Base-by-base conservation (phyloP, 495 filamentous ascomycete species). In the Talaromyces adpressus region DNA sequence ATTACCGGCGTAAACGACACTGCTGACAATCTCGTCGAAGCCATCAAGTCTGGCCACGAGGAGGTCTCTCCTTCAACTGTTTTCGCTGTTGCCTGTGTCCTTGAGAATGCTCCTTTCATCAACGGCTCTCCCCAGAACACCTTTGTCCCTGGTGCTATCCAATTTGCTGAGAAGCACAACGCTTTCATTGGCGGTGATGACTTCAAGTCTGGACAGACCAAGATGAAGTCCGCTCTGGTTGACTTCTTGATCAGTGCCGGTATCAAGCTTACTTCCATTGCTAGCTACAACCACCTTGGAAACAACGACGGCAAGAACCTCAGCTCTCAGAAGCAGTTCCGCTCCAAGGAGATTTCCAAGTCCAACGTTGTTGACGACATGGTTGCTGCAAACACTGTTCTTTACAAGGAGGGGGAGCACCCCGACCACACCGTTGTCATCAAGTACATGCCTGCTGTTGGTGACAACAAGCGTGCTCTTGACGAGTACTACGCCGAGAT, bases 401-500 rank as follows among this genome's bases (percentile, higher is more conserved):
- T 98, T 52, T 98, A 98, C 81, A 84, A 85, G 72, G 78, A 89
- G 71, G 92, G 89, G 67, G 91, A 95, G 79, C 90, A 93, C 75
- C 91, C 91, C 14, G 88, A 95, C 69, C 91, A 95, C 81, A 90
- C 88, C 59, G 91, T 93, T 59, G 91, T 95, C 66, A 95, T 95
- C 83, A 95, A 95, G 85, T 98, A 98, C 83, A 96, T 98, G 92
- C 94, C 95, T 14, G 93, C 93, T 68, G 94, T 98, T 51, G 94
- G 94, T 62, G 94, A 98, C 80, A 95, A 96, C 84, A 98, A 98
- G 87, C 95, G 94, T 70, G 94, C 94, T 59, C 82, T 98, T 53
- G 94, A 98, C 71, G 94, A 98, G 81, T 98, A 98, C 84, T 97
- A 96, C 70, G 95, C 90, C 62, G 95, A 98, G 84, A 98, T 98